Evolutionary conservation across 108 stramenopile species (phyloP).

Genomic region (Cyclostephanos invisitatus): DNA sequence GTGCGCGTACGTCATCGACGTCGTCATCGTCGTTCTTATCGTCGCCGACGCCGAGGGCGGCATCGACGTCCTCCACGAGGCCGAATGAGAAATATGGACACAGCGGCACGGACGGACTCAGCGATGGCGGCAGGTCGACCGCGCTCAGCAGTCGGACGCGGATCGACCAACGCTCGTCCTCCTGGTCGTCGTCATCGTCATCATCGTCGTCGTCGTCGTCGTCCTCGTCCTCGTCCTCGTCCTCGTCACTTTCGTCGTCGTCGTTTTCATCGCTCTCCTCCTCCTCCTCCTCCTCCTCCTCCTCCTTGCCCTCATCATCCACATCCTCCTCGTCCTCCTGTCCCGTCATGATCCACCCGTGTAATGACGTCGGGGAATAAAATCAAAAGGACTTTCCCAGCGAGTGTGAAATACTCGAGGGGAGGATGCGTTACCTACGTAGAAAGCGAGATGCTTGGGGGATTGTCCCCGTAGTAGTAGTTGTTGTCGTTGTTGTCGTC

Average conservation of each 20-base stretch:
- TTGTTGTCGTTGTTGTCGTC: too few species aligned
- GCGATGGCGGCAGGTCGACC: slow-evolving; percentile 67
- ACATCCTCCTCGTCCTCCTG: neutral
- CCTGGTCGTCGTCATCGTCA: slow-evolving; percentile 18
- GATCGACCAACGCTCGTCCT: slow-evolving; percentile 53
- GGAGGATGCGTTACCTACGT: too few species aligned
- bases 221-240: neutral
- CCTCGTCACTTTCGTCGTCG: too few species aligned
- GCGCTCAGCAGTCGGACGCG: slow-evolving; percentile 67
- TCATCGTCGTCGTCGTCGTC: neutral
- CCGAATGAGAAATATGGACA: slow-evolving; percentile 79
- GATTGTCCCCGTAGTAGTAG: too few species aligned
- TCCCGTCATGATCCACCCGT: too few species aligned
- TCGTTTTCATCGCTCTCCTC: neutral
- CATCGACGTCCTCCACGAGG: slow-evolving; percentile 44
- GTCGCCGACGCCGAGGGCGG: neutral
- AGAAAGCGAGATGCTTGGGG: too few species aligned
- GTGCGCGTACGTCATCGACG: slow-evolving; percentile 1
- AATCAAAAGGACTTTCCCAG: too few species aligned
- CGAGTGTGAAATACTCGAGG: too few species aligned
- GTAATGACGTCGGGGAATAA: too few species aligned
- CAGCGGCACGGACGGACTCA: slow-evolving; percentile 68
- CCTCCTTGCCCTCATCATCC: slow-evolving; percentile 7
- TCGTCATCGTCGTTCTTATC: neutral
- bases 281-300: neutral